These are phyloP conservation scores for Xylaria sp. DNA, from an alignment of 2,329 filamentous ascomycete genomes.

Conservation along the genomic window DNA sequence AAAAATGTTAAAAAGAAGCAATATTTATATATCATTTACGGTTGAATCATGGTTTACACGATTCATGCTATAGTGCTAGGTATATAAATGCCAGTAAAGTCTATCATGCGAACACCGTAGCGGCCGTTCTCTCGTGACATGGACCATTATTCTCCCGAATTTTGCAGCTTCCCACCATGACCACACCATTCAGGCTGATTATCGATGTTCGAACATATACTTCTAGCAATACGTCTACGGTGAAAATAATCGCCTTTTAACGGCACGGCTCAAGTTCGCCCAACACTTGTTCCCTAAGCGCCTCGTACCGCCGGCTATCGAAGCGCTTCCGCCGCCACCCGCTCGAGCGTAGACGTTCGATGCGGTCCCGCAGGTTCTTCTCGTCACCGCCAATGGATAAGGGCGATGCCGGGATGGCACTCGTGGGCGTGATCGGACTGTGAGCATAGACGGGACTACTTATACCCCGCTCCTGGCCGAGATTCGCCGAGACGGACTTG, in stretches of 20 bases:
- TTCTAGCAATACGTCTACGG: no score
- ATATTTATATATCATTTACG: neutral
- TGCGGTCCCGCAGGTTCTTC: conserved; percentile 57
- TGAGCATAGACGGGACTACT: neutral
- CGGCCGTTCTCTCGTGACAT: neutral
- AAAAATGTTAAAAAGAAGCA: neutral
- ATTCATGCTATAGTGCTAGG: neutral
- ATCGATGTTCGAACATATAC: no score
- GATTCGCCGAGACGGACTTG: conserved; percentile 10
- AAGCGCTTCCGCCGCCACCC: conserved; percentile 69
- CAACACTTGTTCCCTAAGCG: conserved; percentile 62
- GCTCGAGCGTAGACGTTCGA: conserved; percentile 64
- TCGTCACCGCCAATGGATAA: conserved; percentile 41
- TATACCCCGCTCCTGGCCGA: neutral
- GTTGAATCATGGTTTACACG: neutral
- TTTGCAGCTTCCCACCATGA: neutral
- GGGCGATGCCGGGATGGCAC: conserved; percentile 7
- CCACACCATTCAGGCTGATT: neutral
- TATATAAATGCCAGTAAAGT: neutral
- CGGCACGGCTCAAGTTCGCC: conserved; percentile 57
- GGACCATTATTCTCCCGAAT: neutral
- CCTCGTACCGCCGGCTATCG: conserved; percentile 63
- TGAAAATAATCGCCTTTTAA: conserved; percentile 1
- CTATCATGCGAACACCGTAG: no score
- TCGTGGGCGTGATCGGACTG: conserved; percentile 4